phyloP scores from a whole-genome alignment of 2,329 filamentous ascomycete genomes.

The Botrytis sinoallii region DNA sequence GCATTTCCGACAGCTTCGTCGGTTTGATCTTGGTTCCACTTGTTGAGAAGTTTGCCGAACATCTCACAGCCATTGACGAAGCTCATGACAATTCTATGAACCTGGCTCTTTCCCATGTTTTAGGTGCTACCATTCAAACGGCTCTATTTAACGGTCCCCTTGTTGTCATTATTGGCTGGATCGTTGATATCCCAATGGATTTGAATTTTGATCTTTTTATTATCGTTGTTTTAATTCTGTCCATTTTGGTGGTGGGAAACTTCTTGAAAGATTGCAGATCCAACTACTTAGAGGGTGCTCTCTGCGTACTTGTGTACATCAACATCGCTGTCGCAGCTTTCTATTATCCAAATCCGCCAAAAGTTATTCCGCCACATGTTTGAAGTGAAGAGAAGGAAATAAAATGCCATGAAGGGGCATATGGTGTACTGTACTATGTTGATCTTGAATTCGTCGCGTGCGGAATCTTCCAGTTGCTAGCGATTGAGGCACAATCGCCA shows the following conservation, averaged over 20 bases:
- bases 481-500: background rate
- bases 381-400: background rate
- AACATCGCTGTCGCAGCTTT: slow-evolving; percentile 58
- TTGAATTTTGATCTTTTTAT: slow-evolving; percentile 87
- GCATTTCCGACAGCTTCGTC: slow-evolving; percentile 56
- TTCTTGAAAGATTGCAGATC: slow-evolving; percentile 85
- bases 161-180: slow-evolving; percentile 81
- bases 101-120: slow-evolving; percentile 29
- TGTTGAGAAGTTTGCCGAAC: slow-evolving; percentile 83
- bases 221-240: slow-evolving; percentile 71
- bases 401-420: background rate
- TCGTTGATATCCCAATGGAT: slow-evolving; percentile 65
- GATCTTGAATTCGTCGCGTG: background rate
- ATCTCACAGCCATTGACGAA: slow-evolving; percentile 80
- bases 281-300: slow-evolving; percentile 83
- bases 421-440: background rate
- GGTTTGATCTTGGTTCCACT: slow-evolving; percentile 76
- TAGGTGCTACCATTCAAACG: slow-evolving; percentile 80
- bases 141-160: slow-evolving; percentile 84
- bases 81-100: slow-evolving; percentile 74
- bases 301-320: slow-evolving; percentile 69
- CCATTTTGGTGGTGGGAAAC: slow-evolving; percentile 82
- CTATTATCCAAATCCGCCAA: slow-evolving; percentile 50
- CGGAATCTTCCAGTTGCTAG: background rate
- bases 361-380: background rate